Evolutionary conservation across 2,329 filamentous ascomycete species (phyloP).

Genomic region (Domatiomyces catenatus): DNA sequence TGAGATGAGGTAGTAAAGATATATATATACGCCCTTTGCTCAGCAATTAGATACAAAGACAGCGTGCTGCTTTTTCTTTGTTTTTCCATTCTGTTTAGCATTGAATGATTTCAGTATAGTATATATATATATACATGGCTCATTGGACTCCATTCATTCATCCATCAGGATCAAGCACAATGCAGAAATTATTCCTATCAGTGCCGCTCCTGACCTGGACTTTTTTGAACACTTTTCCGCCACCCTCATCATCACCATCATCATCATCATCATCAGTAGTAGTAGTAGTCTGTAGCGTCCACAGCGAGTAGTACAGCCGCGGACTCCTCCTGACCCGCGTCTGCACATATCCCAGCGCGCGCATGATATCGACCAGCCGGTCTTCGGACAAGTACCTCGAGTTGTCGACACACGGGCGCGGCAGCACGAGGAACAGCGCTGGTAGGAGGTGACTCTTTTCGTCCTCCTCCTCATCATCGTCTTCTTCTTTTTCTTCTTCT

Average conservation of each 20-base stretch:
- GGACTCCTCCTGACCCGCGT: slow-evolving; percentile 55
- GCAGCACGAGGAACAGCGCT: slow-evolving; percentile 74
- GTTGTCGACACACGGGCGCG: slow-evolving; percentile 74
- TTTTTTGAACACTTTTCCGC: slow-evolving; percentile 44
- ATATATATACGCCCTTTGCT: too few relatives aligned
- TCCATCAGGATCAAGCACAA: slow-evolving; percentile 42
- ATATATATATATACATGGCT: too few relatives aligned
- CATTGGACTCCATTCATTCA: too few relatives aligned
- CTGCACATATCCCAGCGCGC: slow-evolving; percentile 54
- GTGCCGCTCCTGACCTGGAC: slow-evolving; percentile 59
- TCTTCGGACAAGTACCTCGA: slow-evolving; percentile 73
- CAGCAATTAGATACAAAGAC: too few relatives aligned
- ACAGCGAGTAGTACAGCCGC: slow-evolving; percentile 83
- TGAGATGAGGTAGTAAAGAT: too few relatives aligned
- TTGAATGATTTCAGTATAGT: too few relatives aligned
- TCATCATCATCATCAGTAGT: slow-evolving; percentile 6
- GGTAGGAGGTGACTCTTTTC: slow-evolving; percentile 35
- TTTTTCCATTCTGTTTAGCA: too few relatives aligned
- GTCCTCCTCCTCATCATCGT: neutral
- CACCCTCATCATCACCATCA: slow-evolving; percentile 12
- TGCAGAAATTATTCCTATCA: slow-evolving; percentile 78
- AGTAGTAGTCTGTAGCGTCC: slow-evolving; percentile 35
- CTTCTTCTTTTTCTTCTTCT: neutral
- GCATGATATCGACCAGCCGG: slow-evolving; percentile 58
- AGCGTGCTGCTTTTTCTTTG: too few relatives aligned